Evolutionary conservation across 1,139 yeast species (phyloP).

Genomic region (Magnusiomyces magnusii): DNA sequence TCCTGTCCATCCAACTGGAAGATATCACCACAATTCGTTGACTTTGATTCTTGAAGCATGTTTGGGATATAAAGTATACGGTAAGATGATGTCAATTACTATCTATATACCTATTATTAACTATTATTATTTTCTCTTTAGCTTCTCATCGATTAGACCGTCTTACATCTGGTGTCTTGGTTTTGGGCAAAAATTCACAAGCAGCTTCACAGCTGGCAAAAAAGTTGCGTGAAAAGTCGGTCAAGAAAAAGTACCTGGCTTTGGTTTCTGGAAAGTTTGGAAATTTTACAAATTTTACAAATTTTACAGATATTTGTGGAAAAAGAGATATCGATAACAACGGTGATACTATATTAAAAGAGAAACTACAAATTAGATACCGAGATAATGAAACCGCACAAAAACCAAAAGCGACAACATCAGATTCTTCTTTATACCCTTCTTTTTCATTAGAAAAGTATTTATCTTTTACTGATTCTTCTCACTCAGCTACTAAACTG

Average conservation of each 20-base stretch:
- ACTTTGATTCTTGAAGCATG: conserved; percentile 19
- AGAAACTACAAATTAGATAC: too few species aligned
- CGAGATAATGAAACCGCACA: too few species aligned
- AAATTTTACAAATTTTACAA: background rate
- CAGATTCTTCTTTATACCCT: too few species aligned
- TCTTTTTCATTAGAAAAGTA: background rate
- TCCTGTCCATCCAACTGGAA: conserved; percentile 17
- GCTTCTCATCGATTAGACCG: conserved; percentile 61
- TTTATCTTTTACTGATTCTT: background rate
- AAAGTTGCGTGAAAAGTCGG: conserved; percentile 38
- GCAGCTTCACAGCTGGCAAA: conserved; percentile 42
- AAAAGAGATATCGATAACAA: too few species aligned
- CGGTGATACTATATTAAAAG: too few species aligned
- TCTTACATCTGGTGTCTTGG: conserved; percentile 64
- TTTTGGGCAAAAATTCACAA: conserved; percentile 45
- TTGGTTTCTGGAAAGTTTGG: conserved; percentile 58
- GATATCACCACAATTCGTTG: conserved; percentile 9
- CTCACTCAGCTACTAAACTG: background rate
- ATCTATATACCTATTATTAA: background rate
- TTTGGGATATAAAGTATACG: conserved; percentile 20
- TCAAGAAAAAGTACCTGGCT: conserved; percentile 50
- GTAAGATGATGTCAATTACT: conserved; percentile 9
- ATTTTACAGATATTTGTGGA: too few species aligned
- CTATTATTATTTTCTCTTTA: background rate
- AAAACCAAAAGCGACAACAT: too few species aligned